Percentiles rank a stretch among this genome's conserved stretches.
Evolutionary conservation across 225 moss, liverwort and hornwort genomes (phyloP).

Genomic region (Sphagnum contortum): DNA sequence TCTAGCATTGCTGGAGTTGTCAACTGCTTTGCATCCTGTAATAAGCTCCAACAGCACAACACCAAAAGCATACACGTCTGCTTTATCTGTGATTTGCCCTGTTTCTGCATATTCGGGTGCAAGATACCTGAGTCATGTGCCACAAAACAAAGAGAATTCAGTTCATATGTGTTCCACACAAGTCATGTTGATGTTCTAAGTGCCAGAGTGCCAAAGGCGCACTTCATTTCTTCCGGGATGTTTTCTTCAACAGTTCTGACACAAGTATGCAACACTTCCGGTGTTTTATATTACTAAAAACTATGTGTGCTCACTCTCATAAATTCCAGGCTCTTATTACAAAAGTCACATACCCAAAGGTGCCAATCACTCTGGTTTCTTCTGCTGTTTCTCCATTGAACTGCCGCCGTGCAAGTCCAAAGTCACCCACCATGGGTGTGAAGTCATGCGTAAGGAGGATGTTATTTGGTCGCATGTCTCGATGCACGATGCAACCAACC

Average conservation of each 20-base stretch:
- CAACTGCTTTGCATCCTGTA: constrained; percentile 56
- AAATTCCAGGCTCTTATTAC: no score
- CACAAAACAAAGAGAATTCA: no score
- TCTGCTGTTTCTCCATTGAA: constrained; percentile 53
- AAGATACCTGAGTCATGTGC: constrained; percentile 19
- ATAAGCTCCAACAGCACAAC: constrained; percentile 58
- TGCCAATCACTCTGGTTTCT: constrained; percentile 79
- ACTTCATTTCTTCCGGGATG: no score
- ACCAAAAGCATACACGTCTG: constrained; percentile 63
- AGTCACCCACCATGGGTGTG: constrained; percentile 67
- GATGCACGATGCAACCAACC: constrained; percentile 65
- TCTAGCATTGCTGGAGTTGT: constrained; percentile 17
- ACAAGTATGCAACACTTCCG: no score
- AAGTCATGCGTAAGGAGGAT: constrained; percentile 63
- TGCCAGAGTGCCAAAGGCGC: no score
- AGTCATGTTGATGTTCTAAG: no score
- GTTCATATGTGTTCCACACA: no score
- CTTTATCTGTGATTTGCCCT: constrained; percentile 64
- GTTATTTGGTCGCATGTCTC: constrained; percentile 62
- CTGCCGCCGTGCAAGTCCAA: constrained; percentile 71
- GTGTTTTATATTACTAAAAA: no score
- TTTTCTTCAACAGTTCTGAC: no score
- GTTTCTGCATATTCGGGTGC: constrained; percentile 63
- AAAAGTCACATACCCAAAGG: constrained; percentile 42
- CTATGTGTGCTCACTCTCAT: no score